phyloP scores from a whole-genome alignment of 345 rosid species.

The Mercurialis annua region DNA sequence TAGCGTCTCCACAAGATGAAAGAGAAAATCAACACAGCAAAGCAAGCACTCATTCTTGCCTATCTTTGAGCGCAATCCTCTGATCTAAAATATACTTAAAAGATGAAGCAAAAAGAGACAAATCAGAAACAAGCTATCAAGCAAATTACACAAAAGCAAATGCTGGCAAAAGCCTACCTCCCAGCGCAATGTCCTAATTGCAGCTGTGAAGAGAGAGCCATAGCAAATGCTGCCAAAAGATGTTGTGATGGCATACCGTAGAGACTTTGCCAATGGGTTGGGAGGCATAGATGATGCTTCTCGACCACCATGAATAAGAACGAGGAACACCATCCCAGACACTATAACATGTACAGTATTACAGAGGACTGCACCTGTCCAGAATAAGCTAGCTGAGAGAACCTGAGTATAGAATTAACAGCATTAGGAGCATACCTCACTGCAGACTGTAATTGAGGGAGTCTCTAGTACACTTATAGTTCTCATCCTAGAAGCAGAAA shows the following conservation, averaged over 20 bases:
- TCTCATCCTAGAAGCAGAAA: slow-evolving; percentile 22
- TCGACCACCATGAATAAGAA: slow-evolving; percentile 78
- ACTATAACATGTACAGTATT: slow-evolving; percentile 95
- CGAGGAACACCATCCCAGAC: slow-evolving; percentile 89
- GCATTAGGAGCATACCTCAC: slow-evolving; percentile 18
- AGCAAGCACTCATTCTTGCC: slow-evolving; percentile 94
- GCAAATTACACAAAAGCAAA: slow-evolving; percentile 12
- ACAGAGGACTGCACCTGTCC: slow-evolving; percentile 97
- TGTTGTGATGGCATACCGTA: slow-evolving; percentile 80
- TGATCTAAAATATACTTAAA: slow-evolving; percentile 50
- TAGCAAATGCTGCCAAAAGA: slow-evolving; percentile 97
- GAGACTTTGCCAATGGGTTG: slow-evolving; percentile 60
- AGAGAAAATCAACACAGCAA: slow-evolving; percentile 89
- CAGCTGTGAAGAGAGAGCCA: slow-evolving; percentile 95
- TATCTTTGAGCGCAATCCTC: slow-evolving; percentile 91
- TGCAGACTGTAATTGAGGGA: slow-evolving; percentile 5
- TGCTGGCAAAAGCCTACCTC: slow-evolving; percentile 50
- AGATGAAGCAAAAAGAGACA: slow-evolving; percentile 1
- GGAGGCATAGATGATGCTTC: slow-evolving; percentile 72
- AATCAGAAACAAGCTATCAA: slow-evolving; percentile 9
- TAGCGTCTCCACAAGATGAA: slow-evolving; percentile 94
- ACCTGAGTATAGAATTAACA: slow-evolving; percentile 49
- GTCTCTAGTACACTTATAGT: slow-evolving; percentile 16
- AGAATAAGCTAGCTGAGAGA: slow-evolving; percentile 85
- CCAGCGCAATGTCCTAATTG: slow-evolving; percentile 93